Percentiles rank a stretch among this genome's conserved stretches.
phyloP scores from a whole-genome alignment of 441 rosid genomes.

The Adansonia grandidieri region DNA sequence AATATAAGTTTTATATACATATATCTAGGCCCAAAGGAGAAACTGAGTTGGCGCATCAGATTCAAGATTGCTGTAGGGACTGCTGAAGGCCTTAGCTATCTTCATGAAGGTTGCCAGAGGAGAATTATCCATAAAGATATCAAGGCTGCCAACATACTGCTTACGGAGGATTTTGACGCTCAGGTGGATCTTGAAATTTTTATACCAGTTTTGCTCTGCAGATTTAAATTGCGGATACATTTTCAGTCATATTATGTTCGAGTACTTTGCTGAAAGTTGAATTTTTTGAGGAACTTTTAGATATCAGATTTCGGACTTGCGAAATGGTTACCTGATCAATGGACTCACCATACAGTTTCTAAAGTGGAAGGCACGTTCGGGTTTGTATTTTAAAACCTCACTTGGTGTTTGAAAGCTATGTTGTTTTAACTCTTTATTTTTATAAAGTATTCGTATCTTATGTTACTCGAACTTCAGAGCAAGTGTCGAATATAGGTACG shows the following conservation, averaged over 20 bases:
- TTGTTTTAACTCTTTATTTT: too few species aligned
- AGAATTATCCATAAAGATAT: constrained; percentile 94
- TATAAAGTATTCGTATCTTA: too few species aligned
- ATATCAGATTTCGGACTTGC: constrained; percentile 95
- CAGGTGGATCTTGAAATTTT: constrained; percentile 49
- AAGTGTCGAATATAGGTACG: too few species aligned
- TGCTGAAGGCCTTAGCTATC: constrained; percentile 78
- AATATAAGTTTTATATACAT: too few species aligned
- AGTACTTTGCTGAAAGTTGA: background rate
- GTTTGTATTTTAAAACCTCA: constrained; percentile 41
- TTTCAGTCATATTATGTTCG: too few species aligned
- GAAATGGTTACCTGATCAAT: constrained; percentile 91
- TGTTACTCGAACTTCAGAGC: too few species aligned
- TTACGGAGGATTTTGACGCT: constrained; percentile 78
- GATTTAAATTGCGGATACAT: too few species aligned
- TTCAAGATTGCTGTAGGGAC: constrained; percentile 78
- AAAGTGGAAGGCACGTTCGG: constrained; percentile 95
- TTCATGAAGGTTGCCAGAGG: constrained; percentile 89
- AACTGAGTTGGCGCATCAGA: constrained; percentile 65
- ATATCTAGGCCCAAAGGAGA: constrained; percentile 61
- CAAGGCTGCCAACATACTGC: constrained; percentile 89
- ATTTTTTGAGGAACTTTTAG: constrained; percentile 39
- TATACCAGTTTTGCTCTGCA: background rate
- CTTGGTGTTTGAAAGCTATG: too few species aligned
- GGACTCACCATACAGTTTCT: constrained; percentile 86